Base-by-base conservation (phyloP, 106 monocot genomes). In the Dendrobium catenatum region DNA sequence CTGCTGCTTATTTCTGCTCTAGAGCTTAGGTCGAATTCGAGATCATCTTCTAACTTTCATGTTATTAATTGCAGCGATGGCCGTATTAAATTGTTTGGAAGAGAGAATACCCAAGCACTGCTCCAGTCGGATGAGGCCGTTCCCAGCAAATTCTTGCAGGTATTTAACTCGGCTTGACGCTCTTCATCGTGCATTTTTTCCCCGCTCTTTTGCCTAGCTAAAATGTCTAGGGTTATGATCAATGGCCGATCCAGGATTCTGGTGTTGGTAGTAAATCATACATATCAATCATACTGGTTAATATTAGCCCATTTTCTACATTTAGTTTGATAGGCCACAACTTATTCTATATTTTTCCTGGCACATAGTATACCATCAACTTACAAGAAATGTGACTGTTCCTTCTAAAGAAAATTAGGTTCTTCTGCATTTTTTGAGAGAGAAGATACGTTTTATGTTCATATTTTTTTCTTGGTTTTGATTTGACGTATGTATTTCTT, bases 71-170 rank as follows among this genome's bases (percentile, higher is more conserved):
- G 0, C 84, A 96, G 96, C 46, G 90, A 91, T 86, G 96, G 96
- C 5, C 85, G 88, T 31, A 96, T 94, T 83, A 96, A 96, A 76
- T 84, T 96, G 33, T 89, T 94, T 58, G 96, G 96, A 54, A 85
- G 75, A 58, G 88, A 90, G 46, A 85, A 86, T 56, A 86, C 90
- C 17, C 96, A 96, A 82, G 87, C 87, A 26, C 78, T 96, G 77
- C 90, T 96, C 33, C 93, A 96, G 56, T 96, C 93, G 2, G 82
- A 87, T 2, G 75, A 76, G 5, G 84, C 88, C 15, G 41, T 73
- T 74, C 91, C 93, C 20, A 83, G 82, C 88, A 96, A 91, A 84
- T 92, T 96, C 77, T 79, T 96, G 87, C 91, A 89, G 93, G 93
- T 93, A 29, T 75, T 15, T 51, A 56, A 33, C 20, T 51, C 51